Evolutionary conservation across 2,329 filamentous ascomycete genomes (phyloP).

Genomic region (Cladosporium velox): DNA sequence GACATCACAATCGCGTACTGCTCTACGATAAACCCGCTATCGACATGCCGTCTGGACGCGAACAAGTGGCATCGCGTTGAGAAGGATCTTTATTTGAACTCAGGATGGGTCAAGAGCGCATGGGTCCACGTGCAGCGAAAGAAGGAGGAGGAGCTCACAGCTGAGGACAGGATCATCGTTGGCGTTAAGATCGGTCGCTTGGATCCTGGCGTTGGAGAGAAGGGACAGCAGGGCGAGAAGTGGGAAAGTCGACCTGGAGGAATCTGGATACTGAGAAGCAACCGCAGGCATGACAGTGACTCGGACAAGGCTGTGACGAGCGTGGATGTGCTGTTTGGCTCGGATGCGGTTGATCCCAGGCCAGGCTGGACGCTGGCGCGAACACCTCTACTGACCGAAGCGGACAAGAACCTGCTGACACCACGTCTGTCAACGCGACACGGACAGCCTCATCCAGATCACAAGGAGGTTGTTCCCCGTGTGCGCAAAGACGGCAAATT

Average conservation of each 20-base stretch:
- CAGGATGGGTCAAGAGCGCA: slow-evolving; percentile 71
- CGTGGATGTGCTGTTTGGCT: slow-evolving; percentile 83
- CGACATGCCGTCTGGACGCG: slow-evolving; percentile 67
- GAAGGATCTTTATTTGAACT: slow-evolving; percentile 82
- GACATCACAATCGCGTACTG: slow-evolving; percentile 80
- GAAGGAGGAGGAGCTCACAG: slow-evolving; percentile 77
- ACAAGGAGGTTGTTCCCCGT: slow-evolving; percentile 63
- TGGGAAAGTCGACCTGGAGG: slow-evolving; percentile 80
- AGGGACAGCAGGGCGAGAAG: slow-evolving; percentile 58
- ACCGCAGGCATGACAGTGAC: slow-evolving; percentile 72
- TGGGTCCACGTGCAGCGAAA: slow-evolving; percentile 82
- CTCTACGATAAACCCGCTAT: slow-evolving; percentile 64
- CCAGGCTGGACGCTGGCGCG: slow-evolving; percentile 80
- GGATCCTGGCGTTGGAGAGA: slow-evolving; percentile 63
- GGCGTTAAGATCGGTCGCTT: slow-evolving; percentile 74
- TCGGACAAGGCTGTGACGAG: slow-evolving; percentile 74
- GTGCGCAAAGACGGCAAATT: slow-evolving; percentile 89
- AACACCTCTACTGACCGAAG: slow-evolving; percentile 70
- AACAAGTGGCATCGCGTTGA: slow-evolving; percentile 79
- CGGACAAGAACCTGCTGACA: slow-evolving; percentile 61
- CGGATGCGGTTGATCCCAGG: slow-evolving; percentile 87
- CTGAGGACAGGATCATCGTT: slow-evolving; percentile 75
- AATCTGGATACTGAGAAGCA: slow-evolving; percentile 78
- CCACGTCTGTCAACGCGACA: slow-evolving; percentile 77
- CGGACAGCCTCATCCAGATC: slow-evolving; percentile 64